phyloP scores from a whole-genome alignment of 805 yeast species.

The Zygoascus ofunaensis region DNA sequence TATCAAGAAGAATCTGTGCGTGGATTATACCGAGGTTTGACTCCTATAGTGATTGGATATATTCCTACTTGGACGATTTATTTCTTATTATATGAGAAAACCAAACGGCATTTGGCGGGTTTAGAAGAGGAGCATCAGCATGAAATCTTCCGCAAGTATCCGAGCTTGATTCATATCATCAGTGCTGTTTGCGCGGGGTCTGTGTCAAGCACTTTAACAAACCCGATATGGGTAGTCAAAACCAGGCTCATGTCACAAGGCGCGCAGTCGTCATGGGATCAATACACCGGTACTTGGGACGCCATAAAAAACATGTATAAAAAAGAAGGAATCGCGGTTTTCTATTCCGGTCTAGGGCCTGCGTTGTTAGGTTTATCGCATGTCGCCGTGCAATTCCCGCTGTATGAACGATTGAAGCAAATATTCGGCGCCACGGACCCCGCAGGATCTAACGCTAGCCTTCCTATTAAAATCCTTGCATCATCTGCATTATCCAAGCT shows the following conservation, averaged over 20 bases:
- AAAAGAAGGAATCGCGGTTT: slow-evolving; percentile 70
- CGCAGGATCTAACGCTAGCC: neutral
- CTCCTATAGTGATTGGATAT: slow-evolving; percentile 89
- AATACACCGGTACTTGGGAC: slow-evolving; percentile 71
- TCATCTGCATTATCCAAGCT: slow-evolving; percentile 81
- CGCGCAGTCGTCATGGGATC: slow-evolving; percentile 27
- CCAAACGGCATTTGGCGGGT: slow-evolving; percentile 45
- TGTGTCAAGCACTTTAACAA: slow-evolving; percentile 72
- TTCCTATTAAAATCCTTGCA: slow-evolving; percentile 23
- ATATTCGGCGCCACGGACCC: slow-evolving; percentile 26
- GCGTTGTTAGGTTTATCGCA: slow-evolving; percentile 84
- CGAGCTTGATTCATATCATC: slow-evolving; percentile 29
- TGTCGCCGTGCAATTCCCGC: slow-evolving; percentile 94
- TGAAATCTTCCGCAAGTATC: slow-evolving; percentile 11
- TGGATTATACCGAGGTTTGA: slow-evolving; percentile 83
- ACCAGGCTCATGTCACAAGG: slow-evolving; percentile 75
- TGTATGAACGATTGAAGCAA: slow-evolving; percentile 71
- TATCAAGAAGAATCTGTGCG: slow-evolving; percentile 66
- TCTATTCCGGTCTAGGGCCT: slow-evolving; percentile 85
- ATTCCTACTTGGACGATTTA: slow-evolving; percentile 98
- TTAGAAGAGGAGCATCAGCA: slow-evolving; percentile 23
- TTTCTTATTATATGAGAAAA: slow-evolving; percentile 78
- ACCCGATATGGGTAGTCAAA: slow-evolving; percentile 97
- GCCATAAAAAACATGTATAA: slow-evolving; percentile 73
- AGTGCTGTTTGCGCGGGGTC: slow-evolving; percentile 85